Evolutionary conservation across 192 early-diverging fungal species (phyloP), one percentile per base, ranked within the genome.

Genomic region (Backusella australiensis): DNA sequence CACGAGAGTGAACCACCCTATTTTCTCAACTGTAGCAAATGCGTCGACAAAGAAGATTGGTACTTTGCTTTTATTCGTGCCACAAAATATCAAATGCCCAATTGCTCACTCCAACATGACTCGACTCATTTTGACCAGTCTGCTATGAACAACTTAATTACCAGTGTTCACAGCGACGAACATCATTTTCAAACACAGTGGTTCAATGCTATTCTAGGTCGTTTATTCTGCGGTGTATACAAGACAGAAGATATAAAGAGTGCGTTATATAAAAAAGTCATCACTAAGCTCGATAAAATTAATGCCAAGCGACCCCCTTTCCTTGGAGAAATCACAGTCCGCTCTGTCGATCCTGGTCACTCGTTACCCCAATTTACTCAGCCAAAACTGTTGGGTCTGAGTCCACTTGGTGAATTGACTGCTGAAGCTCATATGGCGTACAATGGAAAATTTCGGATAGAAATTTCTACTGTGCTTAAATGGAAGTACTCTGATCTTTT

Each of bases 41-140:
- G 84, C 34, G 78, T 83, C 14, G 93, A 95, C 59, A 97, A 97
- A 81, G 96, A 97, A 80, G 93, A 94, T 79, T 96, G 95, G 91
- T 94, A 93, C 69, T 91, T 96, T 83, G 93, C 94, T 19, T 84
- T 97, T n/a, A 78, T 90, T 46, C 90, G 92, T 77, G 93, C 91
- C 56, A 86, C 90, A 34, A 83, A 85, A 34, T 81, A 87, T 23
- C 82, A 76, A 23, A 77, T 71, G 19, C 81, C 78, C n/a, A 34
- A 21, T 9, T 46, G n/a, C 4, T n/a, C 35, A 34, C 23, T 38
- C 21, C 69, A 39, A 42, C 42, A 81, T 73, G 85, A 86, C 63
- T 69, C 76, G n/a, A 86, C 85, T 23, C 74, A 80, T 0, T 82
- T 87, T 41, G 84, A 87, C 77, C 85, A 84, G 42, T 23, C 77